A percentile compares a stretch with the other conserved stretches of the same genome.
Conservation (phyloP, 208 protist species). For the Crithidia acanthocephali region DNA sequence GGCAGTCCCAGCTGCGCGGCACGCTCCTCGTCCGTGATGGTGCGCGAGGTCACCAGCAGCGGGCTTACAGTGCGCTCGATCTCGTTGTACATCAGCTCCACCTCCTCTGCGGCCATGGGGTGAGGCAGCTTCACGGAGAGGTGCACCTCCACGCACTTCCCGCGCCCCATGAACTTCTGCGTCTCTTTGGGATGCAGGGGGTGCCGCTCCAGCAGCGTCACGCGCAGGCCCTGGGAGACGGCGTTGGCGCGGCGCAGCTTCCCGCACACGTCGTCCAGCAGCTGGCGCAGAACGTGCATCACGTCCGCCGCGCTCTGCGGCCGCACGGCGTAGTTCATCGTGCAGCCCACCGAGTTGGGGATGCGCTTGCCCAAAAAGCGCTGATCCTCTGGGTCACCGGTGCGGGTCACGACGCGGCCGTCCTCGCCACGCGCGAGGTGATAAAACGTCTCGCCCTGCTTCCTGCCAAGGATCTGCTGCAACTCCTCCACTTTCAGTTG, state of each 20-base stretch:
- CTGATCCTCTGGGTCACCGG: slow-evolving; percentile 79
- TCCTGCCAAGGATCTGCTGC: slow-evolving; percentile 63
- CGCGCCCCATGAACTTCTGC: slow-evolving; percentile 88
- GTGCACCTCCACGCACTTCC: slow-evolving; percentile 83
- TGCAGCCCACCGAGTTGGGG: slow-evolving; percentile 72
- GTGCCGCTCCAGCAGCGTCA: slow-evolving; percentile 85
- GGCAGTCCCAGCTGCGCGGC: slow-evolving; percentile 54
- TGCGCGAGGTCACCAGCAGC: slow-evolving; percentile 55
- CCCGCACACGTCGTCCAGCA: slow-evolving; percentile 70
- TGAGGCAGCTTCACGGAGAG: slow-evolving; percentile 63
- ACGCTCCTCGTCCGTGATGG: slow-evolving; percentile 52
- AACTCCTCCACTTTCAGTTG: slow-evolving; percentile 52
- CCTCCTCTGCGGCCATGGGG: slow-evolving; percentile 38
- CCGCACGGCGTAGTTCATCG: slow-evolving; percentile 92
- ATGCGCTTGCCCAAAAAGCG: slow-evolving; percentile 54
- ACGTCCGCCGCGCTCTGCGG: slow-evolving; percentile 64
- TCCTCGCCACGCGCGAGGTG: slow-evolving; percentile 74
- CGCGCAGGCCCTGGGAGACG: slow-evolving; percentile 43
- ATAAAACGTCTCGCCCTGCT: slow-evolving; percentile 76
- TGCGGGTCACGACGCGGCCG: slow-evolving; percentile 68
- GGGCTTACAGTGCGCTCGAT: slow-evolving; percentile 44
- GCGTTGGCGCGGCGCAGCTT: slow-evolving; percentile 69
- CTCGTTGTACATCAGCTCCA: slow-evolving; percentile 49
- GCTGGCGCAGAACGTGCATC: slow-evolving; percentile 60
- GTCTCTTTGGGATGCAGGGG: slow-evolving; percentile 77